Evolutionary conservation across 139 green algal genomes (phyloP).

Genomic region (Chlamydomonas incerta): DNA sequence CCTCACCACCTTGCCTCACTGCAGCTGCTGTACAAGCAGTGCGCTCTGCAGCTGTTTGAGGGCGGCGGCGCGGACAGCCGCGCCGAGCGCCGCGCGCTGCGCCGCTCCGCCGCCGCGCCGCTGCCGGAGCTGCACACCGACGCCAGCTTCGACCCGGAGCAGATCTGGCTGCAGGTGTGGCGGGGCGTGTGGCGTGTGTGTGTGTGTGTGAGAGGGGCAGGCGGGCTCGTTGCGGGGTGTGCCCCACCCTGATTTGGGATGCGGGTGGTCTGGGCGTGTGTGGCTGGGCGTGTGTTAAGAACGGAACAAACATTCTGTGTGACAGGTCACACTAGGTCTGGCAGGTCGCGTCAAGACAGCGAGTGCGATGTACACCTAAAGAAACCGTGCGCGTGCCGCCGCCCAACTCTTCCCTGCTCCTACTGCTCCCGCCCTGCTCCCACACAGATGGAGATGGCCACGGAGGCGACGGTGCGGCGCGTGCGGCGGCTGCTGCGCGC

Average conservation of each 20-base stretch:
- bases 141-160: constrained; percentile 66
- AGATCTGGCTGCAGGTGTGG: constrained; percentile 56
- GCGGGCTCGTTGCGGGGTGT: no score
- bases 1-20: background rate
- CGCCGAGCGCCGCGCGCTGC: constrained; percentile 9
- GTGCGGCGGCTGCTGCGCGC: constrained; percentile 40
- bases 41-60: background rate
- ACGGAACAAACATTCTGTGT: no score
- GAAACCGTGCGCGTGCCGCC: no score
- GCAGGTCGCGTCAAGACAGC: no score
- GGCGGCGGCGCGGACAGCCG: background rate
- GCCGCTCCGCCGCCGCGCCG: background rate
- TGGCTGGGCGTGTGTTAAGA: no score
- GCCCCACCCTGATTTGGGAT: no score
- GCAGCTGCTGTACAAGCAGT: constrained; percentile 40
- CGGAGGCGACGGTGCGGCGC: constrained; percentile 28
- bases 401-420: no score
- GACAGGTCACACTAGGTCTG: no score
- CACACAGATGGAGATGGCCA: constrained; percentile 55
- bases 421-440: no score
- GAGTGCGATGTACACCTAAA: no score
- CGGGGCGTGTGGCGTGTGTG: no score
- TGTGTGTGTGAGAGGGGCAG: background rate
- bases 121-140: constrained; percentile 59
- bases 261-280: no score